Evolutionary conservation across 2,329 filamentous ascomycete genomes (phyloP), one percentile per base, ranked within the genome.

Genomic region (Colletotrichum coccodes): DNA sequence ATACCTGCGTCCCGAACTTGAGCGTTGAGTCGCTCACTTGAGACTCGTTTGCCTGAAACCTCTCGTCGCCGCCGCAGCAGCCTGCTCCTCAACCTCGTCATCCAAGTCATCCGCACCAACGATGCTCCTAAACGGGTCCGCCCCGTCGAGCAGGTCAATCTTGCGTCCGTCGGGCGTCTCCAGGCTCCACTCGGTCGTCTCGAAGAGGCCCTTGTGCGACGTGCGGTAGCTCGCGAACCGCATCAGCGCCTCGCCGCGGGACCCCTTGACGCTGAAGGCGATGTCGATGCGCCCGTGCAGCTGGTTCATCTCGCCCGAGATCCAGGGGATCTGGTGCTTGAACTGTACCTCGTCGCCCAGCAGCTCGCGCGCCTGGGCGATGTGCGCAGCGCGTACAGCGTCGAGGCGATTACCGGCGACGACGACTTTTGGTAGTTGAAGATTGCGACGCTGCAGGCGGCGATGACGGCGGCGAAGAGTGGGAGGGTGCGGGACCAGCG

Each of bases 341-440:
- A 95, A 95, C 81, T 94, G 94, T 76, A 96, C 91, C 82, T 95
- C 91, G 80, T 98, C 93, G 71, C 96, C 96, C 32, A 99, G 88
- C 52, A 91, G 83, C 65, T 90, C 90, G 76, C 95, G 90, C 52
- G 94, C 96, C 68, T 85, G 3, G 88, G 83, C 65, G 92, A 94
- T 3, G 93, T 97, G 72, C 96, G 93, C 71, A 99, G 88, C 1
- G 95, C 93, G 85, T 98, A 99, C 32, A 99, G 88, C 5, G 94
- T 96, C 63, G 92, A 94, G 63, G 90, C 90, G n/a, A 98, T 93
- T 34, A 95, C 89, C 62, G 92, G 93, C 30, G 91, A 94, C n/a
- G 93, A 94, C 65, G 91, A 90, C 81, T 98, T 98, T 80, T 99
- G 95, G 88, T 99, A 98, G 87, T 99, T 99, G 92, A 99, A 98